Conservation (phyloP, 1,284 basidiomycete species). For the Singerocomus inundabilis region DNA sequence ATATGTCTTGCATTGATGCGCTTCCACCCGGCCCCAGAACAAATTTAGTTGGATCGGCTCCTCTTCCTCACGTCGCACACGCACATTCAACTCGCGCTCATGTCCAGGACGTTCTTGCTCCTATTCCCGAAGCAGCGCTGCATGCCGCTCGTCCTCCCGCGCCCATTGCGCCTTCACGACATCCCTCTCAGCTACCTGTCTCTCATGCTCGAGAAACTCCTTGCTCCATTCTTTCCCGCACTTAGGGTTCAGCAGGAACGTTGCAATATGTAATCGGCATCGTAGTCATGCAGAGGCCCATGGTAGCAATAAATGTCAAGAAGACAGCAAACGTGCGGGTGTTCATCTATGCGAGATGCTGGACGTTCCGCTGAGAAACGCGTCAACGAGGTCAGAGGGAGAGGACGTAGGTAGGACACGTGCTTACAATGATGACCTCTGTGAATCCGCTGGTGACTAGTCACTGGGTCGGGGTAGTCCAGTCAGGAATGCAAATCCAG, state of each 20-base stretch:
- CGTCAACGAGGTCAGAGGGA: background rate
- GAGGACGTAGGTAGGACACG: background rate
- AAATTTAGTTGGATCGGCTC: conserved; percentile 17
- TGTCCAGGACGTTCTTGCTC: conserved; percentile 16
- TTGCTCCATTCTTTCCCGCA: conserved; percentile 21
- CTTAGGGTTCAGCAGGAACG: conserved; percentile 19
- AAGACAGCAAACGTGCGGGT: conserved; percentile 2
- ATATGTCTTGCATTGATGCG: conserved; percentile 28
- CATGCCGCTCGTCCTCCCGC: conserved; percentile 17
- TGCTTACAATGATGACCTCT: conserved; percentile 6
- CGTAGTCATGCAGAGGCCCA: conserved; percentile 8
- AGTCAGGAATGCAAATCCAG: background rate
- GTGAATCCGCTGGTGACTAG: background rate
- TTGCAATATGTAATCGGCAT: conserved; percentile 24
- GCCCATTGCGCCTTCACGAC: conserved; percentile 15
- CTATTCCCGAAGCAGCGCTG: conserved; percentile 11
- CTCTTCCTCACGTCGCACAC: conserved; percentile 23
- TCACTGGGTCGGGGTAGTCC: background rate
- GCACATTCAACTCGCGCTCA: conserved; percentile 11
- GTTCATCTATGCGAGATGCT: background rate
- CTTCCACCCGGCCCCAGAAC: conserved; percentile 23
- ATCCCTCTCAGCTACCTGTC: conserved; percentile 5
- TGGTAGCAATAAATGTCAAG: conserved; percentile 3
- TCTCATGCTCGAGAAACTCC: conserved; percentile 15
- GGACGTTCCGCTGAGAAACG: background rate